phyloP scores from a whole-genome alignment of 257 asterid species.

The Nicotiana paniculata region DNA sequence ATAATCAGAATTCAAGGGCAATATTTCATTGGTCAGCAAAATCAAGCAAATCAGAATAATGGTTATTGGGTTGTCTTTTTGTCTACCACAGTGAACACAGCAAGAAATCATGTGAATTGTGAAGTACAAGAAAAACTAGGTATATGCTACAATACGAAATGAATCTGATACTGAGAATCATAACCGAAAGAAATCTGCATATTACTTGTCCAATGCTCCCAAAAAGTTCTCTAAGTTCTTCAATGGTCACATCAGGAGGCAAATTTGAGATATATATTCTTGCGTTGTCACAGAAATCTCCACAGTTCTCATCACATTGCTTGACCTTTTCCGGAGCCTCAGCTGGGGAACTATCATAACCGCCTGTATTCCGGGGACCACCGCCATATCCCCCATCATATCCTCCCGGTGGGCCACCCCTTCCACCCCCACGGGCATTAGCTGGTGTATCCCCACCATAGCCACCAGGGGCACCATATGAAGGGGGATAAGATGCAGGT shows the following conservation, averaged over 20 bases:
- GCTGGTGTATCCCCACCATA: conserved; percentile 51
- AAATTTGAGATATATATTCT: conserved; percentile 96
- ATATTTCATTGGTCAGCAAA: background rate
- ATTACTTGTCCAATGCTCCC: conserved; percentile 99
- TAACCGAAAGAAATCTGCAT: conserved; percentile 29
- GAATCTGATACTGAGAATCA: conserved; percentile 9
- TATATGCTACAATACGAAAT: background rate
- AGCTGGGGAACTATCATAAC: conserved; percentile 52
- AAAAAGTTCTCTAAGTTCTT: conserved; percentile 90
- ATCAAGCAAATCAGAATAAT: background rate
- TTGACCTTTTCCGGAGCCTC: conserved; percentile 77
- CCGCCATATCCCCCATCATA: conserved; percentile 53
- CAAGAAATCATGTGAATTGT: background rate
- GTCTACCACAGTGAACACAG: background rate
- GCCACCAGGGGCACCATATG: conserved; percentile 80
- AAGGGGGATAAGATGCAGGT: conserved; percentile 80
- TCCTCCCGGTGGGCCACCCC: conserved; percentile 58
- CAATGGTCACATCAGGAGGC: conserved; percentile 91
- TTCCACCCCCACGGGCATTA: conserved; percentile 66
- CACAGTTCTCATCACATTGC: conserved; percentile 95
- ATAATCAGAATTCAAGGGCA: background rate
- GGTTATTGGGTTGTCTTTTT: background rate
- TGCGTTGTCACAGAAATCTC: conserved; percentile 86
- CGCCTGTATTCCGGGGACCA: conserved; percentile 54
- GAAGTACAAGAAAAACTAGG: background rate